These are phyloP conservation scores for Colletotrichum somersetense DNA, from an alignment of 2,329 filamentous ascomycete species.

Conservation along the genomic window DNA sequence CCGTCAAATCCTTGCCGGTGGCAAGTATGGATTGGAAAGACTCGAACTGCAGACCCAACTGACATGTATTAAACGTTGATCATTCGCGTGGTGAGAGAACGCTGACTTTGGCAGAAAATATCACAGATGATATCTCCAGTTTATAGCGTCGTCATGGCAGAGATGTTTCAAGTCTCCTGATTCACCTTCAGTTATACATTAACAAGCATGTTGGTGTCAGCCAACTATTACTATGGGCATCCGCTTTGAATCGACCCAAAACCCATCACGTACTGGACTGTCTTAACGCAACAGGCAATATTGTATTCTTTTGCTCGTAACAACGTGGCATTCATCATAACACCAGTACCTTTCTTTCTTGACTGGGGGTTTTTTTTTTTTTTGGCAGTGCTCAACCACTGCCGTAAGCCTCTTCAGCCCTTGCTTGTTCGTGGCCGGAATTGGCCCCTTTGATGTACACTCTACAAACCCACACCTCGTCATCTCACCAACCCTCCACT, in stretches of 20 bases:
- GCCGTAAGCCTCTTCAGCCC: not conserved
- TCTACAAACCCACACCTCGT: not conserved
- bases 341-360: not conserved
- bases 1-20: not conserved
- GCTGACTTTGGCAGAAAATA: not conserved
- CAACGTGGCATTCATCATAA: conserved; percentile 18
- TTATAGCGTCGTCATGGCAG: too few relatives aligned
- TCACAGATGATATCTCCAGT: not conserved
- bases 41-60: not conserved
- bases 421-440: not conserved
- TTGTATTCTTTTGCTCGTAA: not conserved
- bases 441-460: not conserved
- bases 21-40: not conserved
- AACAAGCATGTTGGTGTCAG: not conserved
- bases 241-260: not conserved
- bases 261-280: too few relatives aligned
- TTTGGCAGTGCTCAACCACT: not conserved
- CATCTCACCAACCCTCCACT: not conserved
- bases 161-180: not conserved
- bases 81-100: too few relatives aligned
- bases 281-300: too few relatives aligned
- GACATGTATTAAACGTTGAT: too few relatives aligned
- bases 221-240: not conserved
- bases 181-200: too few relatives aligned
- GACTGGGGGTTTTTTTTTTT: not conserved